A percentile compares a stretch with the other conserved stretches of the same genome.
phyloP scores from a whole-genome alignment of 176 grass and related monocot species.

The Areca catechu region DNA sequence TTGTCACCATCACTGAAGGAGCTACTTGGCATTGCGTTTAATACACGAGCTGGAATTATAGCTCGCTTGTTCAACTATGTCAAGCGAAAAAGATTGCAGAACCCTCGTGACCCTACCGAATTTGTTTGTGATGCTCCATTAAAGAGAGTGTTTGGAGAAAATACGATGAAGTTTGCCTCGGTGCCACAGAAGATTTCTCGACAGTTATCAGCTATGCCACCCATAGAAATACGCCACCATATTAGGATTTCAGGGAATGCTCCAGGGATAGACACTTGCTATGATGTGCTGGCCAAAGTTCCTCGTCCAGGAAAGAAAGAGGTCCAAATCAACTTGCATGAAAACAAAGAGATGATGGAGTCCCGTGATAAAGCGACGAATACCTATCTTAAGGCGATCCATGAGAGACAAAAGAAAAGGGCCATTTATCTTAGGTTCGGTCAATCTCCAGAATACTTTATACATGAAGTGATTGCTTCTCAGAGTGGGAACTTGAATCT shows the following conservation, averaged over 20 bases:
- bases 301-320: constrained; percentile 85
- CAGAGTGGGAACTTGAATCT: constrained; percentile 97
- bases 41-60: constrained; percentile 72
- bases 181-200: constrained; percentile 87
- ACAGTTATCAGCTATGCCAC: constrained; percentile 47
- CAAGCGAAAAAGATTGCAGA: constrained; percentile 86
- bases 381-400: constrained; percentile 89
- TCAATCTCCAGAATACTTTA: constrained; percentile 89
- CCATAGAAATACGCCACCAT: constrained; percentile 73
- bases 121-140: constrained; percentile 68
- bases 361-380: constrained; percentile 81
- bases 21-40: constrained; percentile 77
- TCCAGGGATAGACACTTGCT: constrained; percentile 48
- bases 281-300: constrained; percentile 86
- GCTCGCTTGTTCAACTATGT: constrained; percentile 85
- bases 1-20: constrained; percentile 72
- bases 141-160: constrained; percentile 81
- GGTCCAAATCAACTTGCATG: constrained; percentile 76
- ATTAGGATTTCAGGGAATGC: constrained; percentile 69
- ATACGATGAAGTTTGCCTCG: constrained; percentile 77
- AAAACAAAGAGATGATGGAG: constrained; percentile 77
- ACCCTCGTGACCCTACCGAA: constrained; percentile 64
- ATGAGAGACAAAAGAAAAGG: constrained; percentile 78
- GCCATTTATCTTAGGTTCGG: constrained; percentile 93
- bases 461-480: constrained; percentile 80